Evolutionary conservation across 495 filamentous ascomycete species (phyloP).

Genomic region (Parachaetomium inaequale): DNA sequence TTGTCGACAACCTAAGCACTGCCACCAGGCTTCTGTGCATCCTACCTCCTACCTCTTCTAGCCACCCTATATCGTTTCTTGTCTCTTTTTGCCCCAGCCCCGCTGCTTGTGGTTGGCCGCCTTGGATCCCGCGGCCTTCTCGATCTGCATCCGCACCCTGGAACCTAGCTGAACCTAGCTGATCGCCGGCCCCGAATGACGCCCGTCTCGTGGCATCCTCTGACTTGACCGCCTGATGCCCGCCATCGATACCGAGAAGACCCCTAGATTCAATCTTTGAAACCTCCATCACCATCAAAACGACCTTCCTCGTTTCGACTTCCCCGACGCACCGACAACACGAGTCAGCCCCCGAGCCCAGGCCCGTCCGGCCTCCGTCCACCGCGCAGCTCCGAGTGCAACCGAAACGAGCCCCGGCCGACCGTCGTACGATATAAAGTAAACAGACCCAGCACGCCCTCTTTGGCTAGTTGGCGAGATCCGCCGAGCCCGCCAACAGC

Average conservation of each 20-base stretch:
- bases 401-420: neutral
- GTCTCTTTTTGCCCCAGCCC: constrained; percentile 2
- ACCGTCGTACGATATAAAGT: neutral
- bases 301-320: neutral
- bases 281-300: neutral
- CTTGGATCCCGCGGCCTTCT: constrained; percentile 1
- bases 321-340: neutral
- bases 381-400: neutral
- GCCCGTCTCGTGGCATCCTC: constrained; percentile 32
- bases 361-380: neutral
- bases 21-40: constrained; percentile 8
- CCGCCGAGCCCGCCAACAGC: constrained; percentile 13
- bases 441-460: neutral
- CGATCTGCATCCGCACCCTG: constrained; percentile 10
- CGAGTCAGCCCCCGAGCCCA: constrained; percentile 5
- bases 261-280: neutral
- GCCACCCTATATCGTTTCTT: no score
- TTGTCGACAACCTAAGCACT: neutral
- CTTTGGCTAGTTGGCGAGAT: constrained; percentile 2
- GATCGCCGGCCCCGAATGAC: no score
- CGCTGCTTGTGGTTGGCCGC: neutral
- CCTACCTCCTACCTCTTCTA: neutral
- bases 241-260: neutral
- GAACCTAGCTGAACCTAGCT: no score
- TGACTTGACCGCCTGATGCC: constrained; percentile 30